A percentile compares a stretch with the other conserved stretches of the same genome.
Evolutionary conservation across 192 early-diverging fungal species (phyloP).

Genomic region (Linnemannia schmuckeri): DNA sequence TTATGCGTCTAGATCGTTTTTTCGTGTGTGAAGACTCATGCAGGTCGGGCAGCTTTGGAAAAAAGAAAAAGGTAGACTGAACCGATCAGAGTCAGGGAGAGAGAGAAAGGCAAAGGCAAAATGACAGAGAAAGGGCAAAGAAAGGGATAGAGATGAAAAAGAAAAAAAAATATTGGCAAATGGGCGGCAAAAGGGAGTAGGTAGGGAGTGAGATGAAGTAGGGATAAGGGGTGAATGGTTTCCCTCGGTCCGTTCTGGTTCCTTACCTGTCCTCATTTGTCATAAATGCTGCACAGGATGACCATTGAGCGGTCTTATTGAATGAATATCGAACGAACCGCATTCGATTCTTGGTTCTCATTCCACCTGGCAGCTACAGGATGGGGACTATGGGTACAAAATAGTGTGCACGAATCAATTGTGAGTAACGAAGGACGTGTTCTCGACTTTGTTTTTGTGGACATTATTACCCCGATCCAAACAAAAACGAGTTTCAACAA

Average conservation of each 20-base stretch:
- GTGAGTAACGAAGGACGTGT: neutral
- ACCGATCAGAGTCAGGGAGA: conserved; percentile 5
- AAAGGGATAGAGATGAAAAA: neutral
- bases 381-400: neutral
- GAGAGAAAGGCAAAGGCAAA: neutral
- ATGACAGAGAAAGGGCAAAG: neutral
- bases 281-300: too few species aligned
- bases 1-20: neutral
- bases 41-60: neutral
- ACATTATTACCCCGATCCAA: neutral
- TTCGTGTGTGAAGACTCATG: neutral
- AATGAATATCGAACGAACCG: too few species aligned
- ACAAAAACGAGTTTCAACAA: neutral
- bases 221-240: neutral
- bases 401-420: neutral
- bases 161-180: neutral
- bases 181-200: neutral
- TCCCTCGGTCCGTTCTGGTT: neutral
- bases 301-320: too few species aligned
- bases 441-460: neutral
- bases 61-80: neutral
- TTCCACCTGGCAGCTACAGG: neutral
- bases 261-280: neutral
- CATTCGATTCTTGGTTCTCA: too few species aligned
- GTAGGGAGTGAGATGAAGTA: neutral